Conservation (phyloP, 106 monocot genomes). For the Dendrobium chrysotoxum region DNA sequence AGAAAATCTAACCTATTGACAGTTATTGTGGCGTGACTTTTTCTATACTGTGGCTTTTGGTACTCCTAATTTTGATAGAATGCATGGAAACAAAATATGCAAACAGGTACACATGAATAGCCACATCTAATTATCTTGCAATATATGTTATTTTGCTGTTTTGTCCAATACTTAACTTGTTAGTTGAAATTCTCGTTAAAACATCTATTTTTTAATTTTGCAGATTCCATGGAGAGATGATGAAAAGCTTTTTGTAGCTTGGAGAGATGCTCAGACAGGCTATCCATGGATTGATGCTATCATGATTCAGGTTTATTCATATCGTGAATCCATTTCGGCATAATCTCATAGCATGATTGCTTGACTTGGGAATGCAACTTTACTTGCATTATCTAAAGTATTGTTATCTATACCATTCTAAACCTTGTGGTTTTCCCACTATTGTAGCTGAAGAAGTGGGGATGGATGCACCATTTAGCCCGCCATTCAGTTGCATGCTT, state of each 20-base stretch:
- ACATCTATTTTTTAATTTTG: background rate
- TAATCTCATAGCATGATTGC: background rate
- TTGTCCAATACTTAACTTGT: too few relatives aligned
- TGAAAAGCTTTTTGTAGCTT: conserved; percentile 60
- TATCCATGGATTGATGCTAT: conserved; percentile 98
- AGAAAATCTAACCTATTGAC: background rate
- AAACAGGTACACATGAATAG: conserved; percentile 48
- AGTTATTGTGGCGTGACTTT: conserved; percentile 95
- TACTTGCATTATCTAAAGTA: too few relatives aligned
- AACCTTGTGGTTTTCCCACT: background rate
- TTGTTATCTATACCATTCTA: background rate
- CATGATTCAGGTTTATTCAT: conserved; percentile 68
- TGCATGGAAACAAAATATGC: conserved; percentile 86
- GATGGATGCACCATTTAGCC: conserved; percentile 95
- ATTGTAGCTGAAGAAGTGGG: conserved; percentile 76
- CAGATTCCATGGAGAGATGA: conserved; percentile 86
- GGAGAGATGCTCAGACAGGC: conserved; percentile 83
- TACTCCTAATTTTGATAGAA: conserved; percentile 85
- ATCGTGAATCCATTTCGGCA: background rate
- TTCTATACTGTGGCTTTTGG: conserved; percentile 84
- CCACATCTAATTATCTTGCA: background rate
- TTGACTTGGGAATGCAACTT: background rate
- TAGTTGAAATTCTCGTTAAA: background rate
- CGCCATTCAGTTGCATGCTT: conserved; percentile 92
- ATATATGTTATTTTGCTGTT: too few relatives aligned